A percentile compares a stretch with the other conserved stretches of the same genome.
phyloP scores from a whole-genome alignment of 768 basidiomycete genomes.

The Xerocomellus chrysenteron region DNA sequence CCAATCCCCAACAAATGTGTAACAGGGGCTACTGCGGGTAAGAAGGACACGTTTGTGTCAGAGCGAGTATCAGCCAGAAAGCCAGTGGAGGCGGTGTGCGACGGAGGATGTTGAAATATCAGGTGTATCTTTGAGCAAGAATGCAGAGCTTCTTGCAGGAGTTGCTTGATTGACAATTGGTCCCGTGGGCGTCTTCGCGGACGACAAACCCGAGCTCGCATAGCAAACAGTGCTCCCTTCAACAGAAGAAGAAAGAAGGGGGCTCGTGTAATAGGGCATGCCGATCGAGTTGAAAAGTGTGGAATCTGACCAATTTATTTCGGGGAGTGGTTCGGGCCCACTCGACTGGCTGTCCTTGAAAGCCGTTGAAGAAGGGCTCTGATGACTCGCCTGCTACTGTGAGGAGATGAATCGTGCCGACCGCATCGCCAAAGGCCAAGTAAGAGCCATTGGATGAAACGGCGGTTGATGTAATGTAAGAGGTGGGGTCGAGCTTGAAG shows the following conservation, averaged over 20 bases:
- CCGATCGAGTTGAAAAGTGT: constrained; percentile 93
- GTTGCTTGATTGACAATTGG: constrained; percentile 95
- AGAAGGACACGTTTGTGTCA: constrained; percentile 12
- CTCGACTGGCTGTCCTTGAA: constrained; percentile 80
- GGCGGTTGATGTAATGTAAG: too few relatives aligned
- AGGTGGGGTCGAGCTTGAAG: too few relatives aligned
- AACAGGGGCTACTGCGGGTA: constrained; percentile 64
- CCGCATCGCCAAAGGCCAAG: constrained; percentile 88
- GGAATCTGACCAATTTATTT: constrained; percentile 77
- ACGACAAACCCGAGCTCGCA: constrained; percentile 95
- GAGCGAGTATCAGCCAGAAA: constrained; percentile 22
- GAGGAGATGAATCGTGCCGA: constrained; percentile 80
- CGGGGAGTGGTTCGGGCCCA: constrained; percentile 72
- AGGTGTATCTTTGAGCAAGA: constrained; percentile 77
- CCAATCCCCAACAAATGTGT: constrained; percentile 85
- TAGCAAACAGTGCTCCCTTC: constrained; percentile 86
- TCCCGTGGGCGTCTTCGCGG: constrained; percentile 88
- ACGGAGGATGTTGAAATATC: constrained; percentile 34
- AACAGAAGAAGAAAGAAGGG: constrained; percentile 42
- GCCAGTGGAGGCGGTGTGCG: background rate
- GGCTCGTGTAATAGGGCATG: constrained; percentile 75
- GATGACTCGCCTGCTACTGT: constrained; percentile 64
- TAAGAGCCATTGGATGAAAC: constrained; percentile 77
- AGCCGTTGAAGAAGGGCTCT: constrained; percentile 80
- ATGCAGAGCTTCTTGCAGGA: constrained; percentile 93